Evolutionary conservation across 129 eudicot species (phyloP).

Genomic region (Lactuca sativa): DNA sequence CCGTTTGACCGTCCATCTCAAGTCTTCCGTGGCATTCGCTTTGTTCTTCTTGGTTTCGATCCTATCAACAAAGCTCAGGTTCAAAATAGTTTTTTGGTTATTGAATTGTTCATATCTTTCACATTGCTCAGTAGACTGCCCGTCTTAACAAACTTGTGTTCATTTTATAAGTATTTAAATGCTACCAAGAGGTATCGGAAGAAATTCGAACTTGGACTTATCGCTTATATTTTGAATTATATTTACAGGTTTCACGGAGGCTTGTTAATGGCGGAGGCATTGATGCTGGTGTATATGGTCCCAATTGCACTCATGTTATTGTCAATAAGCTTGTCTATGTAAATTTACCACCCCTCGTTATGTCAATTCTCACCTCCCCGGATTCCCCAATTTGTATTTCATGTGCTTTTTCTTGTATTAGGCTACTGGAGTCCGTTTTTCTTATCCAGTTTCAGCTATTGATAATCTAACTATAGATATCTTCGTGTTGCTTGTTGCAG

Average conservation of each 20-base stretch:
- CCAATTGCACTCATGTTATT: constrained; percentile 80
- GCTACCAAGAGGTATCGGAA: neutral
- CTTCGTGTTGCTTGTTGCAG: constrained; percentile 30
- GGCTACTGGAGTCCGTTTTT: neutral
- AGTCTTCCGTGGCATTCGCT: constrained; percentile 56
- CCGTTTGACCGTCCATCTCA: constrained; percentile 37
- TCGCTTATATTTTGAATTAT: neutral
- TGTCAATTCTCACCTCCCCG: neutral
- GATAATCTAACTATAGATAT: neutral
- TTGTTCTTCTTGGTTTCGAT: constrained; percentile 66
- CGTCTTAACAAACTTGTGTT: neutral
- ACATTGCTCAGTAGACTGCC: neutral
- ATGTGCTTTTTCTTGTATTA: neutral
- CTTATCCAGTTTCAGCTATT: neutral
- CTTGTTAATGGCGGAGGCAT: constrained; percentile 71
- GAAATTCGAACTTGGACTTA: constrained; percentile 4
- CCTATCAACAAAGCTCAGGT: constrained; percentile 47
- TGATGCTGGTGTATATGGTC: constrained; percentile 60
- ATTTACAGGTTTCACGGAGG: constrained; percentile 54
- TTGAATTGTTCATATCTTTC: constrained; percentile 4
- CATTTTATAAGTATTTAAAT: neutral
- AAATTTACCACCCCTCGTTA: constrained; percentile 13
- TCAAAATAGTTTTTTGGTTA: constrained; percentile 9
- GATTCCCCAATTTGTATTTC: neutral
- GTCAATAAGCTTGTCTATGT: constrained; percentile 67